phyloP scores from a whole-genome alignment of 768 basidiomycete genomes.

The Boletus patriciae region DNA sequence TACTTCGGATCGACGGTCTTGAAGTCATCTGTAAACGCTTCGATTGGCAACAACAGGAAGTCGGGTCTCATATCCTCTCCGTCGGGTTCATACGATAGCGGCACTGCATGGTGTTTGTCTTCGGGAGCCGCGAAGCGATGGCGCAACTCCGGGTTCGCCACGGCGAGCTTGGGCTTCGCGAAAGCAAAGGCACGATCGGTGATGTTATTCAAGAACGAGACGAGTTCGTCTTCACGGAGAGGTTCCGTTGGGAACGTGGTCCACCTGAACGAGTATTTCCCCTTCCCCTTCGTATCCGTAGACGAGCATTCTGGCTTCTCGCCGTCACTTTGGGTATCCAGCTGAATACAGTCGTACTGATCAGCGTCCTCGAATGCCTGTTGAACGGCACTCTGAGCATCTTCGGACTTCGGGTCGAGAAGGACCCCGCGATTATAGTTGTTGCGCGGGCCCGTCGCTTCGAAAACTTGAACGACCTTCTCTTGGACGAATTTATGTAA shows the following conservation, averaged over 20 bases:
- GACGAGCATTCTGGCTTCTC: not conserved
- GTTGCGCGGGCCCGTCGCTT: not conserved
- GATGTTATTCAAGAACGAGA: slow-evolving; percentile 6
- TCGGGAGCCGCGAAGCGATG: slow-evolving; percentile 7
- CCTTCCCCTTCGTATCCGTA: not conserved
- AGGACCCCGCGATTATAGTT: not conserved
- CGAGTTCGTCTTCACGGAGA: slow-evolving; percentile 2
- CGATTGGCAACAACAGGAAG: slow-evolving; percentile 14
- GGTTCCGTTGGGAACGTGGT: slow-evolving; percentile 1
- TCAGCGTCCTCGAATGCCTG: slow-evolving; percentile 6
- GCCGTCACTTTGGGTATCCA: not conserved
- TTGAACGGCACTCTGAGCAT: not conserved
- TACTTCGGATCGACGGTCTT: not conserved
- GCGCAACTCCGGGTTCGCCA: not conserved
- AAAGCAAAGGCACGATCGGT: slow-evolving; percentile 9
- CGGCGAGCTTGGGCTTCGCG: not conserved
- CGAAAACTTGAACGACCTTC: not conserved
- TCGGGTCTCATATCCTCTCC: slow-evolving; percentile 10
- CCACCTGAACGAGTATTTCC: slow-evolving; percentile 8
- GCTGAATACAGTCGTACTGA: not conserved
- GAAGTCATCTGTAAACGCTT: slow-evolving; percentile 5
- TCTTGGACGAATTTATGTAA: not conserved
- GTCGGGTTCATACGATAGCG: slow-evolving; percentile 8
- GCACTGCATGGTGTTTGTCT: slow-evolving; percentile 2
- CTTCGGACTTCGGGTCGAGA: not conserved